Base-by-base conservation (phyloP, 2,329 filamentous ascomycete species). In the Aspergillus carbonarius region DNA sequence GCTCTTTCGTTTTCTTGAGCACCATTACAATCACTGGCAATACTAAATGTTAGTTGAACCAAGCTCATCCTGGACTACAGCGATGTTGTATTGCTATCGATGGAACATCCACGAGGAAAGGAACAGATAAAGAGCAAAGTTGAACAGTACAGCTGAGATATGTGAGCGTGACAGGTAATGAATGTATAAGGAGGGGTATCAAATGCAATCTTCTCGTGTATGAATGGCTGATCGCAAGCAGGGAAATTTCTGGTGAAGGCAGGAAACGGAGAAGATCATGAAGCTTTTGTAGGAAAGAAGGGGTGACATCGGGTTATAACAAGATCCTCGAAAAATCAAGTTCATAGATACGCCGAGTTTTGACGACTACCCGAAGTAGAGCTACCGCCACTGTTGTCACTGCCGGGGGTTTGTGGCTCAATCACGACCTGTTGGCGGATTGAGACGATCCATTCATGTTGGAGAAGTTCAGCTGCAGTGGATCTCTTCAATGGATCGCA, bases 381-480 rank as follows among this genome's bases (percentile, higher is more conserved):
- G 53, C 68, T 64, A 60, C 78, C 82, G 20, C 66, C 65, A 74
- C 71, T 68, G 42, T 63, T 64, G 0, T 76, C 74, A 57, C 71
- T 76, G 57, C 63, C 63, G 0, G 76, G 76, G 1, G 76, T 78
- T 12, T 72, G 63, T 25, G 76, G 71, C 49, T 78, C 76, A n/a
- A 78, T 66, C 13, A 80, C 79, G 15, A 81, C 78, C 63, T 81
- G 76, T 57, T 78, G 73, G 51, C 79, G 69, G 60, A 81, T 81
- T 27, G 76, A 79, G 57, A 79, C 76, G 42, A 89, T 88, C 95
- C 95, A 99, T 71, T 96, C 92, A 74, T 98, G 93, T 75, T 96
- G 92, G 57, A 99, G 81, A 60, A 99, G 78, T 74, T 98, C 95
- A 1, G 93, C 87, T 1, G 95, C 93, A 32, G 88, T 91, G 17